Base-by-base conservation (phyloP, 805 yeast genomes). In the Candida succiphila region DNA sequence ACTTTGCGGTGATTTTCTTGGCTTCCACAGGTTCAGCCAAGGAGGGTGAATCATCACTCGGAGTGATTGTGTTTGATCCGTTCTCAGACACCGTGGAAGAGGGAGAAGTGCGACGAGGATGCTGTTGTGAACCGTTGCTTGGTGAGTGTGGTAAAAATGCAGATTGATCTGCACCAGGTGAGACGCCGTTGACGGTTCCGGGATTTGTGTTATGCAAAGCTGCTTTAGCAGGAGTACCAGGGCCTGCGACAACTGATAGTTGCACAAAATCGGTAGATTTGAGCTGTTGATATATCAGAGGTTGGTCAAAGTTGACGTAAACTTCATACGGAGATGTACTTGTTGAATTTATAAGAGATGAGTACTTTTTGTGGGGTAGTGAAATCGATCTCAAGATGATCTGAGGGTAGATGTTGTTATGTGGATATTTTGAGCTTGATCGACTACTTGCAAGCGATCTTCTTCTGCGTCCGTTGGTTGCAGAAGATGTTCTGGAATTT, bases 211-310 rank as follows among this genome's bases (percentile, higher is more conserved):
- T n/a, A n/a, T n/a, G n/a, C n/a, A n/a, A n/a, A n/a, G n/a, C n/a
- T 4, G 51, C 44, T 29, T 37, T 40, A 28, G 41, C 9, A n/a
- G 51, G 44, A 8, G 61, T 51, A 5, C 61, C 61, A 0, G 81
- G 80, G 0, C 82, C 79, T 2, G 65, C 60, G 1, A 75, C 49
- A 0, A 75, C 53, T 0, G 76, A 65, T 0, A 75, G 74, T 4
- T 65, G 63, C 4, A 72, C 77, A 45, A 53, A 71, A 23, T 63
- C 63, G 5, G 64, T 48, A 5, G 51, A 45, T 29, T 56, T 55
- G 19, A 73, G 45, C 7, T 46, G 42, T 40, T 48, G 9, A 49
- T 49, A 12, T 54, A 46, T 27, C 17, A 30, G 33, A 2, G 37
- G 42, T 31, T 65, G 67, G n/a, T 54, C 58, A 33, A 60, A 48